These are phyloP conservation scores for Chlamydomonas incerta DNA, from an alignment of 139 green algal genomes.

Conservation along the genomic window DNA sequence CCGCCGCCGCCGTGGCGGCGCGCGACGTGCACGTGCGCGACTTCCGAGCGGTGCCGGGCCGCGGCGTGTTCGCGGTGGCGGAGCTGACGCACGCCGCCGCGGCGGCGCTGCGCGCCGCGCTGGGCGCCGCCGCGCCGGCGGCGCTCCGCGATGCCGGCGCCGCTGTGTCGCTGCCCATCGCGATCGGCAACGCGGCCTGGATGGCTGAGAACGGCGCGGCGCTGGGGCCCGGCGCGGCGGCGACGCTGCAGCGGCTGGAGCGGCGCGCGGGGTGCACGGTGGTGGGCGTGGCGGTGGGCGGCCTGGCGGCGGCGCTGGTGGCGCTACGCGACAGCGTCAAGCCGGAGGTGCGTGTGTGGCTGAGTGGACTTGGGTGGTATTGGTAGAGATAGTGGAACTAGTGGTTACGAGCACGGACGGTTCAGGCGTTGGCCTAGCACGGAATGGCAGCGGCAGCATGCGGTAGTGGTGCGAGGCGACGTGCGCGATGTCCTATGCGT, in stretches of 20 bases:
- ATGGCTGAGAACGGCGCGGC: slow-evolving; percentile 69
- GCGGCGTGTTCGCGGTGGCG: slow-evolving; percentile 22
- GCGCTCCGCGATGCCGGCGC: background rate
- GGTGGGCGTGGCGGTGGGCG: slow-evolving; percentile 71
- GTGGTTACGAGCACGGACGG: too few relatives aligned
- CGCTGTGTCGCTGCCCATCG: slow-evolving; percentile 46
- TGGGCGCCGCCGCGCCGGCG: background rate
- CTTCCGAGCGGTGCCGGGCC: slow-evolving; percentile 36
- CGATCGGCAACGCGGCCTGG: slow-evolving; percentile 79
- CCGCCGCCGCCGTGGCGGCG: background rate
- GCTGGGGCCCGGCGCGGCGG: slow-evolving; percentile 37
- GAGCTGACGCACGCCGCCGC: background rate
- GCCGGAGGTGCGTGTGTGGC: slow-evolving; percentile 68
- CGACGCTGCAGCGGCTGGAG: slow-evolving; percentile 62
- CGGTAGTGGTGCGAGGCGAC: too few relatives aligned
- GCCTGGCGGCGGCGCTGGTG: slow-evolving; percentile 64
- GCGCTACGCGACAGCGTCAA: slow-evolving; percentile 89
- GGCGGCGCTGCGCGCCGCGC: background rate
- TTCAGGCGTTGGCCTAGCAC: too few relatives aligned
- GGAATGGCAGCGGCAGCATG: too few relatives aligned
- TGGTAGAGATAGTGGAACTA: too few relatives aligned
- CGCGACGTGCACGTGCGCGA: slow-evolving; percentile 8
- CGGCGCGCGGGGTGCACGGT: slow-evolving; percentile 56
- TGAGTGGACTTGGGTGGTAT: background rate
- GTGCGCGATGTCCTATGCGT: too few relatives aligned